phyloP scores from a whole-genome alignment of 495 filamentous ascomycete species.

The Neurospora sp. region DNA sequence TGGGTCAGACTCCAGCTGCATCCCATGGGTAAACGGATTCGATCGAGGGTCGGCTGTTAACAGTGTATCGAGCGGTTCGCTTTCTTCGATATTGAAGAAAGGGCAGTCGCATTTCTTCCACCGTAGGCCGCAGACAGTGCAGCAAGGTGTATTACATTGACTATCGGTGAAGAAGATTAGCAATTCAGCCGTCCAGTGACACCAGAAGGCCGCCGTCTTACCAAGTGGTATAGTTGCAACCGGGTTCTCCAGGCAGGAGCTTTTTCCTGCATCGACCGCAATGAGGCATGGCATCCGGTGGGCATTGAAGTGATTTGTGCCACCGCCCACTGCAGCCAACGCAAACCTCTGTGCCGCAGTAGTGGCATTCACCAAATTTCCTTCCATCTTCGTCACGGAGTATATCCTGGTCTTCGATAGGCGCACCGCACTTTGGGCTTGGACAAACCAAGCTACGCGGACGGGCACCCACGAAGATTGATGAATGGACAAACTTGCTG shows the following conservation, averaged over 20 bases:
- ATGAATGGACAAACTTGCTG: slow-evolving; percentile 61
- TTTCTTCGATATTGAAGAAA: slow-evolving; percentile 63
- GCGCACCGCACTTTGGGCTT: slow-evolving; percentile 49
- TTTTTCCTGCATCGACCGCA: slow-evolving; percentile 65
- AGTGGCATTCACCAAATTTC: slow-evolving; percentile 51
- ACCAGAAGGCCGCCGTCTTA: slow-evolving; percentile 27
- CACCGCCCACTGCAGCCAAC: slow-evolving; percentile 59
- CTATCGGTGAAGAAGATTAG: slow-evolving; percentile 22
- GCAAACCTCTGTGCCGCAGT: slow-evolving; percentile 68
- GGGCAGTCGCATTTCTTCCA: slow-evolving; percentile 81
- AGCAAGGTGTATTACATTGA: slow-evolving; percentile 72
- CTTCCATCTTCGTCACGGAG: slow-evolving; percentile 32
- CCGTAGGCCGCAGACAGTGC: slow-evolving; percentile 64
- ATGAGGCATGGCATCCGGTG: slow-evolving; percentile 63
- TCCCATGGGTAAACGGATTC: slow-evolving; percentile 14
- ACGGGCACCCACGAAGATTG: slow-evolving; percentile 66
- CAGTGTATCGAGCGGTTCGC: slow-evolving; percentile 40
- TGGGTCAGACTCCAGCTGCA: slow-evolving; percentile 8
- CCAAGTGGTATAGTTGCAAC: slow-evolving; percentile 82
- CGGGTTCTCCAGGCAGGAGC: slow-evolving; percentile 50
- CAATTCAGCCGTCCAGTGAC: slow-evolving; percentile 4
- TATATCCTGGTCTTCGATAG: slow-evolving; percentile 62
- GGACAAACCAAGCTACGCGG: slow-evolving; percentile 28
- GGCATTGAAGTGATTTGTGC: slow-evolving; percentile 58
- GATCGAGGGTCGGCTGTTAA: slow-evolving; percentile 3